Evolutionary conservation across 345 rosid species (phyloP), one percentile per base, ranked within the genome.

Genomic region (Clarkia xantiana): DNA sequence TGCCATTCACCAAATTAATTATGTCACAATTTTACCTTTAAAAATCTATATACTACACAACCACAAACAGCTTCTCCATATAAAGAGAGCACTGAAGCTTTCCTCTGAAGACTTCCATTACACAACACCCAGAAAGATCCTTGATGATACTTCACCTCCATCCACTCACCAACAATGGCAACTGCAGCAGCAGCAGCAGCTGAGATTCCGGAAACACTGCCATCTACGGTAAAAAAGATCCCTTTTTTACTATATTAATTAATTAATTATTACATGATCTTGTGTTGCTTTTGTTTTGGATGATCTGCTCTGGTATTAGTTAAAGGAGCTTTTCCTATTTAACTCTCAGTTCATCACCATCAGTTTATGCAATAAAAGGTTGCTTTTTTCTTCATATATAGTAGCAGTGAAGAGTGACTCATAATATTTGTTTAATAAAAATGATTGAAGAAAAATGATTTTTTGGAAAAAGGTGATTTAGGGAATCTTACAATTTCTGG

Each of bases 131-230:
- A 25, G 18, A 42, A n/a, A n/a, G n/a, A 40, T 16, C 22, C 18
- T 42, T 49, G 50, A 50, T 58, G 62, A 38, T 58, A 18, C 17
- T 43, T 36, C 15, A n/a, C 49, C 20, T 2, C 59, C 59, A n/a
- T 18, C 10, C 29, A 42, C 13, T 29, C 13, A 6, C 63, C 67
- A 71, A 44, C 52, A 55, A 80, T 82, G 95, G 84, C 75, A 45
- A 71, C 86, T 34, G 86, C 61, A 82, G 67, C 59, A 91, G 84
- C 75, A 45, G 69, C 86, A 34, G 86, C 61, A 82, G 67, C 59
- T 52, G 76, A 67, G 47, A 62, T 52, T 49, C 60, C 60, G 54
- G 80, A 76, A 67, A 45, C 65, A 4, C 16, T 52, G 40, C 16
- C 72, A 36, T 13, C 56, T 51, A 49, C 25, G 82, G 93, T 82